Conservation (phyloP, 257 asterid genomes). For the Thymus quinquecostatus region DNA sequence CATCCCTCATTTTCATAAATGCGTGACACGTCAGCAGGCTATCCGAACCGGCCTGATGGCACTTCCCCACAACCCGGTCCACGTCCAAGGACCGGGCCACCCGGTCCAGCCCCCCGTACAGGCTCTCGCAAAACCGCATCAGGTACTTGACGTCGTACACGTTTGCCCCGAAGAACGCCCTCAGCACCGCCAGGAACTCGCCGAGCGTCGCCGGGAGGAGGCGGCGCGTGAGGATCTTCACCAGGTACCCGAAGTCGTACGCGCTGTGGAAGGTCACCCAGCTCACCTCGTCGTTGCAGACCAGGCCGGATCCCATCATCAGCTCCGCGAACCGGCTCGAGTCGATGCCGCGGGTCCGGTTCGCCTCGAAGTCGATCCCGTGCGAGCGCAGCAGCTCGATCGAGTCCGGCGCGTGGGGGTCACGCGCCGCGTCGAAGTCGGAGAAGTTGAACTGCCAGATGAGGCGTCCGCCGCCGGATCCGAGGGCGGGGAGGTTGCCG, state of each 20-base stretch:
- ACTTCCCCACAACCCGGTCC: constrained; percentile 48
- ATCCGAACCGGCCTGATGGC: constrained; percentile 68
- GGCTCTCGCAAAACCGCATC: constrained; percentile 44
- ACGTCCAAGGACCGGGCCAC: constrained; percentile 42
- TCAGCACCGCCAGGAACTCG: constrained; percentile 37
- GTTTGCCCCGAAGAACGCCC: constrained; percentile 41
- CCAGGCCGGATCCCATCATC: constrained; percentile 53
- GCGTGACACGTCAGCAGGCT: constrained; percentile 65
- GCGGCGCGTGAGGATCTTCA: constrained; percentile 55
- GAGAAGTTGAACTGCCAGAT: constrained; percentile 85
- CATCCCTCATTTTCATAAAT: constrained; percentile 44
- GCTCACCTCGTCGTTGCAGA: constrained; percentile 50
- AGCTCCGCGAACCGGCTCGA: constrained; percentile 50
- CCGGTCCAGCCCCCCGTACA: constrained; percentile 55
- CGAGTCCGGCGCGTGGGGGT: constrained; percentile 52
- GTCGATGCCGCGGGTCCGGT: constrained; percentile 40
- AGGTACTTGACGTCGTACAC: constrained; percentile 52
- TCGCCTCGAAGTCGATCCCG: constrained; percentile 52
- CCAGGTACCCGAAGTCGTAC: constrained; percentile 60
- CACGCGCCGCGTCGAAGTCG: constrained; percentile 70
- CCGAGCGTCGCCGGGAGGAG: constrained; percentile 32
- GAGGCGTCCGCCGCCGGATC: constrained; percentile 35
- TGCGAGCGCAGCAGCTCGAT: constrained; percentile 42
- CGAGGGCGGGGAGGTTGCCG: constrained; percentile 55
- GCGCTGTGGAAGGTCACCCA: constrained; percentile 63